A percentile compares a stretch with the other conserved stretches of the same genome.
Evolutionary conservation across 345 rosid genomes (phyloP).

Genomic region (Raphanus raphanistrum): DNA sequence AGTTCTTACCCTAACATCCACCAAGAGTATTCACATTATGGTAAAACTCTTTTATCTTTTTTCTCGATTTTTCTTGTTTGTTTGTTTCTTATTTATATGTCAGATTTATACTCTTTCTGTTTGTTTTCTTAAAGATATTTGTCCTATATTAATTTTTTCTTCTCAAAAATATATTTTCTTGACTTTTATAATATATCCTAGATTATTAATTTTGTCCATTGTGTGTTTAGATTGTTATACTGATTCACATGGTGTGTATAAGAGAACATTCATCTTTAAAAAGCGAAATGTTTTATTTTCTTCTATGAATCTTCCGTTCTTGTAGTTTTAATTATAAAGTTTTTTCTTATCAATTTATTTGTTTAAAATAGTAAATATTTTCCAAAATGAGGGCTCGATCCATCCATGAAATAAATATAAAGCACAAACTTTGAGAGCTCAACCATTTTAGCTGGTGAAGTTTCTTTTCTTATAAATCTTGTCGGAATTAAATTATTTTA

Average conservation of each 20-base stretch:
- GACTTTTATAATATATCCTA: not conserved
- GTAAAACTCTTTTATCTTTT: constrained; percentile 41
- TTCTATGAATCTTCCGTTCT: not conserved
- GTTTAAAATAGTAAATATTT: not conserved
- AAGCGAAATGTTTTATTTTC: not conserved
- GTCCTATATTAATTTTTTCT: not conserved
- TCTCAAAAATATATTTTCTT: not conserved
- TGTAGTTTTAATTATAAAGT: not conserved
- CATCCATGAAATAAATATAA: not conserved
- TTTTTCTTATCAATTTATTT: too few relatives aligned
- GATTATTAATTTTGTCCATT: not conserved
- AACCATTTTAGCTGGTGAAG: not conserved
- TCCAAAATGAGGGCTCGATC: not conserved
- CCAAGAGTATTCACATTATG: constrained; percentile 63
- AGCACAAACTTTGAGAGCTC: not conserved
- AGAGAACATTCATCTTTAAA: not conserved
- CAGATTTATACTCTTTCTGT: constrained; percentile 17
- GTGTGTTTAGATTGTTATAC: not conserved
- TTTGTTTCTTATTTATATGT: constrained; percentile 22
- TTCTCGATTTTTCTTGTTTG: not conserved
- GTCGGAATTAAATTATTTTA: not conserved
- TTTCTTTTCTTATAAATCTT: not conserved
- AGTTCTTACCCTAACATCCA: constrained; percentile 42
- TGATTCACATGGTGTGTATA: not conserved
- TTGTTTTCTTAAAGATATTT: not conserved